Base-by-base conservation (phyloP, 192 early-diverging fungal genomes). In the Coemansia sp. region DNA sequence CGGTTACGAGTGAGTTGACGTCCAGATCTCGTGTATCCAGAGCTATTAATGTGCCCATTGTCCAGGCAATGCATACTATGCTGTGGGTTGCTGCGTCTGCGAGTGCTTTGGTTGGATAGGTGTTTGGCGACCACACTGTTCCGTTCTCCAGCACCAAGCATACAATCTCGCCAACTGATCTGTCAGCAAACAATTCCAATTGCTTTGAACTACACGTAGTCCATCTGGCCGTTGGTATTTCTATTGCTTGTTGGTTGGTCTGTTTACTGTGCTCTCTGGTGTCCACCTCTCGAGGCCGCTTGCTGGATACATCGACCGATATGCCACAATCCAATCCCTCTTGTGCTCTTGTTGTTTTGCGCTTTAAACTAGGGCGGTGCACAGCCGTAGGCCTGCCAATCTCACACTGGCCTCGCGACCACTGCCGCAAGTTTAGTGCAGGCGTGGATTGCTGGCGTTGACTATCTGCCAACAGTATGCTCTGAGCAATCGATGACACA, bases 401-500 rank as follows among this genome's bases (percentile, higher is more conserved):
- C 10, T 48, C n/a, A 15, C 58, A 60, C 10, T 60, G 39, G 38
- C 58, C 58, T 25, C 58, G 39, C 17, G 58, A 60, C 58, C 58
- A 60, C 45, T 60, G 58, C 58, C 15, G 25, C 24, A 60, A 15
- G 45, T 24, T 60, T 7, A 58, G 19, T 7, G 32, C 4, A 6
- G 17, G 56, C 22, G 41, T 58, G 35, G 10, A 38, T 7, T 9
- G 14, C 17, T 39, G 22, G 56, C 10, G 5, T 4, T 58, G 32
- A 39, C 8, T 21, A 22, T 39, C 6, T 58, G 56, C 39, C 22
- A 49, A 4, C 47, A 49, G 7, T 21, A 58, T 55, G 25, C 10
- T 37, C 6, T 70, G 69, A 7, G 49, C 41, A n/a, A 71, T 38
- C 14, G 56, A 51, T 1, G 45, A 41, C 22, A 56, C 64, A 49